Percentiles rank a stretch among this genome's conserved stretches.
Conservation (phyloP, 1,139 yeast genomes). For the Taphrina pruni region DNA sequence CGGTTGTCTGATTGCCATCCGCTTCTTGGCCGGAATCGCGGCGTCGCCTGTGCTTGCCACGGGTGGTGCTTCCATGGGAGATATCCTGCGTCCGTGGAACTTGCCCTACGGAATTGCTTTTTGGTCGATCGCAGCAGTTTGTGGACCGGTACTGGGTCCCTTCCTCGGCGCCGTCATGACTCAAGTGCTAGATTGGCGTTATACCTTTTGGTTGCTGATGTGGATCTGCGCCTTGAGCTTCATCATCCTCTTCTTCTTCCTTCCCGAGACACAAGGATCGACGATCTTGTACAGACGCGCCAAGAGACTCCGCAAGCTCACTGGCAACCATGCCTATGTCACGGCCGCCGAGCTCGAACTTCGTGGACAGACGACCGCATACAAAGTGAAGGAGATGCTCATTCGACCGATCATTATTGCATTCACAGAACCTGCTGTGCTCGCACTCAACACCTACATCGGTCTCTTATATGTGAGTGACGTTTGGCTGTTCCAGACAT, state of each 20-base stretch:
- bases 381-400: conserved; percentile 2
- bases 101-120: conserved; percentile 57
- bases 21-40: conserved; percentile 79
- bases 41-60: conserved; percentile 86
- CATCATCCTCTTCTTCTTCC: conserved; percentile 60
- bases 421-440: conserved; percentile 23
- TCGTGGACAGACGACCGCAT: neutral
- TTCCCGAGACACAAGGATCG: conserved; percentile 90
- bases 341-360: conserved; percentile 36
- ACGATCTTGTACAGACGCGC: conserved; percentile 79
- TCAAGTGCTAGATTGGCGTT: conserved; percentile 67
- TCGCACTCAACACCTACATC: conserved; percentile 51
- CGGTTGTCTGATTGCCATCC: conserved; percentile 59
- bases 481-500: conserved; percentile 53
- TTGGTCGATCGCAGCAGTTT: conserved; percentile 59
- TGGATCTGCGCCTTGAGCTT: conserved; percentile 58
- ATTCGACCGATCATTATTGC: conserved; percentile 2
- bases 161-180: conserved; percentile 77
- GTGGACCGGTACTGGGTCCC: conserved; percentile 81
- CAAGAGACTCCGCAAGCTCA: conserved; percentile 53
- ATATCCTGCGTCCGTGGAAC: conserved; percentile 73
- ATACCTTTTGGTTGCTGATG: conserved; percentile 62
- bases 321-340: conserved; percentile 40
- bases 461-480: conserved; percentile 60
- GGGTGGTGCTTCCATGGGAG: conserved; percentile 86